These are phyloP conservation scores for Alternaria angustiovoidea DNA, from an alignment of 2,329 filamentous ascomycete species.

Conservation along the genomic window DNA sequence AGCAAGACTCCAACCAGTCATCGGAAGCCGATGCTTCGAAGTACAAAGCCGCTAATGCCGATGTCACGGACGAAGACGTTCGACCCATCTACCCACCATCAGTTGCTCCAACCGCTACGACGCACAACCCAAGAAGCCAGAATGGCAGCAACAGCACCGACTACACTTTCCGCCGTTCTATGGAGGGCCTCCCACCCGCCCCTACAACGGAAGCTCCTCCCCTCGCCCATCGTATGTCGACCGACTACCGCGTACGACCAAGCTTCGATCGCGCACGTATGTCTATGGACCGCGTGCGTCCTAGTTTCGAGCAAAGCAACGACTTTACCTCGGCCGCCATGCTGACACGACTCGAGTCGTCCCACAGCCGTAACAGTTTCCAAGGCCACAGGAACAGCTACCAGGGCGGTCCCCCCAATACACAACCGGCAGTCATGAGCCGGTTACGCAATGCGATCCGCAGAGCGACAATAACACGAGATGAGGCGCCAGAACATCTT, in stretches of 20 bases:
- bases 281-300: constrained; percentile 84
- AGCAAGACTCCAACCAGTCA: constrained; percentile 65
- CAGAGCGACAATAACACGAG: constrained; percentile 43
- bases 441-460: constrained; percentile 44
- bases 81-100: constrained; percentile 94
- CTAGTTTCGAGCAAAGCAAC: constrained; percentile 84
- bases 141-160: constrained; percentile 95
- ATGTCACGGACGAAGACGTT: constrained; percentile 79
- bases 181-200: constrained; percentile 41
- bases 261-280: constrained; percentile 88
- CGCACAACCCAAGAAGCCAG: constrained; percentile 80
- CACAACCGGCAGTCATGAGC: constrained; percentile 31
- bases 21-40: constrained; percentile 59
- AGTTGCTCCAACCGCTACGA: constrained; percentile 72
- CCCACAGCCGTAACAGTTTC: constrained; percentile 45
- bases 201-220: constrained; percentile 44
- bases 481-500: constrained; percentile 39
- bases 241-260: constrained; percentile 64
- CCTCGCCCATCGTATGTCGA: constrained; percentile 41
- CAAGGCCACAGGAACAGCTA: constrained; percentile 37
- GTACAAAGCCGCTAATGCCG: constrained; percentile 53
- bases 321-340: constrained; percentile 93
- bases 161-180: constrained; percentile 67
- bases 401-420: constrained; percentile 22
- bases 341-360: constrained; percentile 82